phyloP scores from a whole-genome alignment of 768 basidiomycete species.

The Podaxis pistillaris region DNA sequence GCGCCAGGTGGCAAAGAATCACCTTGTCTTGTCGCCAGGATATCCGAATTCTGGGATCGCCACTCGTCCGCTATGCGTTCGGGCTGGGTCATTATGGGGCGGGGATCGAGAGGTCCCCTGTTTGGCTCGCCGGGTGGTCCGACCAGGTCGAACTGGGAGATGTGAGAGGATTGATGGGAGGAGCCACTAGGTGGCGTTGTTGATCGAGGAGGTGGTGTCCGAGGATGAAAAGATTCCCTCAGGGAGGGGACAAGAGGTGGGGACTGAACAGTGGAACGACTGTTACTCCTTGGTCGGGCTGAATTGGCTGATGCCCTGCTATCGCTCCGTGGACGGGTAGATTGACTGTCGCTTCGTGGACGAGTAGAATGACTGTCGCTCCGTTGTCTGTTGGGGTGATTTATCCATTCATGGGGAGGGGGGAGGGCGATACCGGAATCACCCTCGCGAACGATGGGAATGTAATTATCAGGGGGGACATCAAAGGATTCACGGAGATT shows the following conservation, averaged over 20 bases:
- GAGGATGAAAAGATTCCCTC: background rate
- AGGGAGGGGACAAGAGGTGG: background rate
- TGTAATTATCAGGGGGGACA: slow-evolving; percentile 47
- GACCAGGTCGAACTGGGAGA: slow-evolving; percentile 2
- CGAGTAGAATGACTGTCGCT: slow-evolving; percentile 4
- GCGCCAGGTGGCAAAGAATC: slow-evolving; percentile 9
- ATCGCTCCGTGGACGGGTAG: background rate
- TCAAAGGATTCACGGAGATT: slow-evolving; percentile 26
- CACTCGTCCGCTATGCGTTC: slow-evolving; percentile 32
- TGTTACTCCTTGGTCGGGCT: background rate
- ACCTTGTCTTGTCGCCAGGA: slow-evolving; percentile 16
- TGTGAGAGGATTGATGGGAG: slow-evolving; percentile 5
- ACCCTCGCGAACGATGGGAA: slow-evolving; percentile 41
- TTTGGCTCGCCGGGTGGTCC: background rate
- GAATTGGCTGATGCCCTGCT: background rate
- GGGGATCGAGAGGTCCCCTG: background rate
- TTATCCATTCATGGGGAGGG: slow-evolving; percentile 47
- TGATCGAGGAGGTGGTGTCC: background rate
- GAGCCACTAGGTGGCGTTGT: background rate
- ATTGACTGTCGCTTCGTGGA: background rate
- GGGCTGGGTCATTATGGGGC: slow-evolving; percentile 18
- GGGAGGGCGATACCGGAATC: slow-evolving; percentile 40
- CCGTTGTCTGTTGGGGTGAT: slow-evolving; percentile 18
- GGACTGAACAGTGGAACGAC: background rate
- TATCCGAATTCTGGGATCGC: slow-evolving; percentile 28